Evolutionary conservation across 108 stramenopile genomes (phyloP).

Genomic region (Cyclotella kingstonii): DNA sequence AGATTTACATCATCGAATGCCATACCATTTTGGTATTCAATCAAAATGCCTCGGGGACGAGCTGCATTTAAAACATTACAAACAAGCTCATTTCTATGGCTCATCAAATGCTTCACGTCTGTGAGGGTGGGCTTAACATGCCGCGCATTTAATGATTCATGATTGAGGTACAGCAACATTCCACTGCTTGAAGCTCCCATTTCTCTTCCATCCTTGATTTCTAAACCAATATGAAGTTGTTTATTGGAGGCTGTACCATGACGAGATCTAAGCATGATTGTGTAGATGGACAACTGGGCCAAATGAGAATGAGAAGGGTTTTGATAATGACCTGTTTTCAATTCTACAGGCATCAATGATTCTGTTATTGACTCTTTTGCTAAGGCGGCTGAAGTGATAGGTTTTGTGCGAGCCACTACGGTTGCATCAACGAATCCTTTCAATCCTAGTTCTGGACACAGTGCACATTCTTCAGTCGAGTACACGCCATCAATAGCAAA

Average conservation of each 20-base stretch:
- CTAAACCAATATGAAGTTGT: background rate
- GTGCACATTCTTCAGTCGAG: constrained; percentile 66
- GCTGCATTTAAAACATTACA: constrained; percentile 51
- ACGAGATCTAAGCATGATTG: constrained; percentile 69
- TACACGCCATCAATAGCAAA: constrained; percentile 28
- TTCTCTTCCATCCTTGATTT: background rate
- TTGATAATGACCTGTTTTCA: constrained; percentile 87
- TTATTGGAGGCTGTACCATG: constrained; percentile 48
- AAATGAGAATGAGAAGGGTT: constrained; percentile 63
- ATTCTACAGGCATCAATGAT: constrained; percentile 66
- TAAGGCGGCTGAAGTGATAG: background rate
- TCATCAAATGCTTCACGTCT: constrained; percentile 73
- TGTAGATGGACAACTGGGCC: constrained; percentile 84
- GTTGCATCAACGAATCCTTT: constrained; percentile 84
- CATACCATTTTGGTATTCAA: constrained; percentile 50
- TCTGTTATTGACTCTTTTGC: too few species aligned
- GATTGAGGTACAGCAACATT: constrained; percentile 76
- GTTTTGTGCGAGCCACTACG: constrained; percentile 53
- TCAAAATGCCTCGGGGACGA: constrained; percentile 60
- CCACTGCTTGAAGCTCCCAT: constrained; percentile 57
- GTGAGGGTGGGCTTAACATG: constrained; percentile 63
- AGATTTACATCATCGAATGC: constrained; percentile 13
- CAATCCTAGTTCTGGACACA: constrained; percentile 77
- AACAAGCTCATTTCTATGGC: constrained; percentile 74
- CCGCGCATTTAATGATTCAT: constrained; percentile 45